phyloP scores from a whole-genome alignment of 805 yeast genomes.

The Lipomyces kockii region DNA sequence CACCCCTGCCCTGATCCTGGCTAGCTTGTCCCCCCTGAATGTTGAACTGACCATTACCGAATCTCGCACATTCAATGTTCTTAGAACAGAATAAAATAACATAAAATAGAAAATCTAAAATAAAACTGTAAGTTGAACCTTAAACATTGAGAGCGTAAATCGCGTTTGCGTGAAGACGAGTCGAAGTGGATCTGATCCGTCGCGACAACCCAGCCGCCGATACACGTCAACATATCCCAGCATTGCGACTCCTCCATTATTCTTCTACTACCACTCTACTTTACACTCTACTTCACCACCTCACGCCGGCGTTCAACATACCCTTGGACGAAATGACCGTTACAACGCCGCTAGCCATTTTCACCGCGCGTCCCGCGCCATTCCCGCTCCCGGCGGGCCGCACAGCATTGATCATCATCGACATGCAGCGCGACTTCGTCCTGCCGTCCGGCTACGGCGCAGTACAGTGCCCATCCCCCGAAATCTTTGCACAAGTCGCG shows the following conservation, averaged over 20 bases:
- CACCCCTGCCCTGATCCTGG: neutral
- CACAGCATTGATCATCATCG: conserved; percentile 44
- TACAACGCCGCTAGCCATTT: conserved; percentile 19
- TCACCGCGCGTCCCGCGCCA: conserved; percentile 36
- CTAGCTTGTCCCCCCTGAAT: neutral
- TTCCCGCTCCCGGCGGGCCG: conserved; percentile 39
- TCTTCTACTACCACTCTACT: neutral
- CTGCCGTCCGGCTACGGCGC: conserved; percentile 44
- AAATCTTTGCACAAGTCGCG: conserved; percentile 41
- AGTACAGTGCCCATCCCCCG: conserved; percentile 42
- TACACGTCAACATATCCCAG: neutral
- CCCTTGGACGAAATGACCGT: conserved; percentile 13
- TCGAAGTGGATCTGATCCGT: too few species aligned
- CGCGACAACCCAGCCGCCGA: too few species aligned
- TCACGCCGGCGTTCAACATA: neutral
- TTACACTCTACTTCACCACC: neutral
- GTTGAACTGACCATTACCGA: neutral
- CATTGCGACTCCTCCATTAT: neutral
- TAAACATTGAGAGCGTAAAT: too few species aligned
- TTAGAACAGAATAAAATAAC: neutral
- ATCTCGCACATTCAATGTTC: neutral
- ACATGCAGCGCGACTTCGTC: conserved; percentile 47
- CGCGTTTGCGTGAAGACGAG: too few species aligned
- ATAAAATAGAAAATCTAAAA: too few species aligned
- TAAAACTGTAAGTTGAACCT: too few species aligned